Percentiles rank a stretch among this genome's conserved stretches.
These are phyloP conservation scores for Coniochaeta sp. DNA, from an alignment of 2,329 filamentous ascomycete genomes.

Conservation along the genomic window DNA sequence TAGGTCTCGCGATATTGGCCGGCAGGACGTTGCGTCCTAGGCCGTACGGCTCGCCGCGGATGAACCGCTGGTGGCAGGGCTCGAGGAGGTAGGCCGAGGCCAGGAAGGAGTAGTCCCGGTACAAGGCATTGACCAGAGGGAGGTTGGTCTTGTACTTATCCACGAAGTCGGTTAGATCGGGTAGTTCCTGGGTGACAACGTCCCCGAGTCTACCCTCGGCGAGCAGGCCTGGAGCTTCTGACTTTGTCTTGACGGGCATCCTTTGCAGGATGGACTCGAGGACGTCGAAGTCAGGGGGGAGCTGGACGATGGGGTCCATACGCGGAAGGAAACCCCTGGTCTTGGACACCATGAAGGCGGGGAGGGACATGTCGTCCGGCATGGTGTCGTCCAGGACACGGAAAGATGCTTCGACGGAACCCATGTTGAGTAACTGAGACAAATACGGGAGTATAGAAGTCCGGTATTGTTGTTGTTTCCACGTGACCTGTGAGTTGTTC, in stretches of 20 bases:
- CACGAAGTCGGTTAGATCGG: constrained; percentile 66
- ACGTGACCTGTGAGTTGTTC: background rate
- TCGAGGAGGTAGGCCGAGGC: constrained; percentile 86
- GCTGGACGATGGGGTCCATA: constrained; percentile 49
- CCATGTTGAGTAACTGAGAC: constrained; percentile 25
- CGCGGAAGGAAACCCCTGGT: constrained; percentile 68
- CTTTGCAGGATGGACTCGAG: constrained; percentile 65
- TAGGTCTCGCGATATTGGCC: constrained; percentile 66
- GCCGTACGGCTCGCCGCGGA: constrained; percentile 69
- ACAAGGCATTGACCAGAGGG: constrained; percentile 75
- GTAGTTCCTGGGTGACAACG: constrained; percentile 64
- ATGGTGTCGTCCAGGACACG: constrained; percentile 55
- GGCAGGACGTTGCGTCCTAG: constrained; percentile 69
- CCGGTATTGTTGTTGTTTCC: background rate
- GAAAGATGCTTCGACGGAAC: constrained; percentile 38
- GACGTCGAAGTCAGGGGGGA: constrained; percentile 67
- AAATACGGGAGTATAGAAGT: background rate
- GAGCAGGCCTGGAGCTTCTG: constrained; percentile 70
- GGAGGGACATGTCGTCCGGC: constrained; percentile 54
- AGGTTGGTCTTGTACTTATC: constrained; percentile 68
- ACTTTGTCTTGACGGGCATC: constrained; percentile 70
- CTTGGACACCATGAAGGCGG: constrained; percentile 74
- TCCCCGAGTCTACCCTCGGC: constrained; percentile 67
- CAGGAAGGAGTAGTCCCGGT: constrained; percentile 87
- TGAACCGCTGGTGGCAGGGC: constrained; percentile 72